A percentile compares a stretch with the other conserved stretches of the same genome.
Evolutionary conservation across 1,284 basidiomycete genomes (phyloP).

Genomic region (Sanghuangporus weigelae): DNA sequence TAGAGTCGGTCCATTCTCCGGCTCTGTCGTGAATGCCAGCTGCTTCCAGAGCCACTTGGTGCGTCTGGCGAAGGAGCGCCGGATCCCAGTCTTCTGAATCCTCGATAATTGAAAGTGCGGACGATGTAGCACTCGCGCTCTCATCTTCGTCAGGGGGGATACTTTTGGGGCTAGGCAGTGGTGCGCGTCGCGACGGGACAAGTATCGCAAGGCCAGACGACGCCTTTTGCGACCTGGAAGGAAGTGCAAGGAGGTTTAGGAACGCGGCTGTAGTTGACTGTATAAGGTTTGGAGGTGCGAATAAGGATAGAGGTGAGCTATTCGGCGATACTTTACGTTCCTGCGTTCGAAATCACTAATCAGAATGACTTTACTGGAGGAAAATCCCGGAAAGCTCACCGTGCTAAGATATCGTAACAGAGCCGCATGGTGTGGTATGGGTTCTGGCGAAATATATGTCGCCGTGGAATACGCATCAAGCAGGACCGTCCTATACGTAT

Average conservation of each 20-base stretch:
- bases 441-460: conserved; percentile 41
- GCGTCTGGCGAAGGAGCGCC: conserved; percentile 26
- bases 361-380: conserved; percentile 1
- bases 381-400: conserved; percentile 22
- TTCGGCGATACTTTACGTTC: conserved; percentile 16
- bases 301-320: conserved; percentile 28
- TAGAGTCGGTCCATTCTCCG: conserved; percentile 16
- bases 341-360: not conserved
- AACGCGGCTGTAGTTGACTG: conserved; percentile 53
- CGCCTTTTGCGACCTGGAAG: conserved; percentile 16
- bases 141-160: not conserved
- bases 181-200: conserved; percentile 43
- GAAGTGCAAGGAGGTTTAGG: conserved; percentile 31
- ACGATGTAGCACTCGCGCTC: not conserved
- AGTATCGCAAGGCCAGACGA: conserved; percentile 33
- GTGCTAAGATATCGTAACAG: conserved; percentile 48
- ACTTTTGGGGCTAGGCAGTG: conserved; percentile 22
- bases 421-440: conserved; percentile 35
- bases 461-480: conserved; percentile 51
- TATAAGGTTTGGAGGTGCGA: conserved; percentile 54
- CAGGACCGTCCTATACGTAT: conserved; percentile 37
- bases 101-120: not conserved
- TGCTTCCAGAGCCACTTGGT: conserved; percentile 31
- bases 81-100: conserved; percentile 10
- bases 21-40: conserved; percentile 23